Percentiles rank a stretch among this genome's conserved stretches.
phyloP scores from a whole-genome alignment of 345 rosid species.

The Salix udensis region DNA sequence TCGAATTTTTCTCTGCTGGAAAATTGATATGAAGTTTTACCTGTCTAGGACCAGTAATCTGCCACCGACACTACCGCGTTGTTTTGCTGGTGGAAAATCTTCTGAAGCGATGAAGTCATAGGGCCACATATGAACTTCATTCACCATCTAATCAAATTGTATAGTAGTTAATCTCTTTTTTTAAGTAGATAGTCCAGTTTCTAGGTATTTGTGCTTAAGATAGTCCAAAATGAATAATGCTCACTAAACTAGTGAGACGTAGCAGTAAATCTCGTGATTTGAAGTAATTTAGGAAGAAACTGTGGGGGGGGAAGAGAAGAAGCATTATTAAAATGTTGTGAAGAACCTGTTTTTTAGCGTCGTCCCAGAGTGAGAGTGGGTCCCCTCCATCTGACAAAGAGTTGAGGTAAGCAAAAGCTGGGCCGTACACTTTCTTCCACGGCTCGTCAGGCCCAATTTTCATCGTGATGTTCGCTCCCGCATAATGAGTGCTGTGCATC shows the following conservation, averaged over 20 bases:
- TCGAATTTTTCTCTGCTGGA: too few relatives aligned
- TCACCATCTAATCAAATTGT: conserved; percentile 6
- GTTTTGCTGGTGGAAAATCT: conserved; percentile 38
- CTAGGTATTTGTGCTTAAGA: too few relatives aligned
- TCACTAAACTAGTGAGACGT: too few relatives aligned
- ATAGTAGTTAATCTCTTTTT: background rate
- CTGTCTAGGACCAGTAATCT: conserved; percentile 39
- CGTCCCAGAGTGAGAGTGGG: conserved; percentile 18
- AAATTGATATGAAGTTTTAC: conserved; percentile 12
- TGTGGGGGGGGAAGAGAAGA: too few relatives aligned
- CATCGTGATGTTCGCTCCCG: conserved; percentile 19
- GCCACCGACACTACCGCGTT: conserved; percentile 43
- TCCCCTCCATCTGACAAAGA: background rate
- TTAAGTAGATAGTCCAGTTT: too few relatives aligned
- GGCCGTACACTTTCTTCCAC: conserved; percentile 34
- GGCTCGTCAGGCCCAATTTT: conserved; percentile 12
- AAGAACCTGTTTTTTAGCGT: conserved; percentile 25
- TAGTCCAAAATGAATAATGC: too few relatives aligned
- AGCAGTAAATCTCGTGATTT: too few relatives aligned
- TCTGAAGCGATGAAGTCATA: conserved; percentile 23
- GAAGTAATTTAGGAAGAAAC: too few relatives aligned
- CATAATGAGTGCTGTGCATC: conserved; percentile 27
- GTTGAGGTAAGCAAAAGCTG: conserved; percentile 21
- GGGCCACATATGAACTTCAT: conserved; percentile 30
- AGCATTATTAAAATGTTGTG: background rate